These are phyloP conservation scores for Trichoderma orchidacearum DNA, from an alignment of 495 filamentous ascomycete species.

Conservation along the genomic window DNA sequence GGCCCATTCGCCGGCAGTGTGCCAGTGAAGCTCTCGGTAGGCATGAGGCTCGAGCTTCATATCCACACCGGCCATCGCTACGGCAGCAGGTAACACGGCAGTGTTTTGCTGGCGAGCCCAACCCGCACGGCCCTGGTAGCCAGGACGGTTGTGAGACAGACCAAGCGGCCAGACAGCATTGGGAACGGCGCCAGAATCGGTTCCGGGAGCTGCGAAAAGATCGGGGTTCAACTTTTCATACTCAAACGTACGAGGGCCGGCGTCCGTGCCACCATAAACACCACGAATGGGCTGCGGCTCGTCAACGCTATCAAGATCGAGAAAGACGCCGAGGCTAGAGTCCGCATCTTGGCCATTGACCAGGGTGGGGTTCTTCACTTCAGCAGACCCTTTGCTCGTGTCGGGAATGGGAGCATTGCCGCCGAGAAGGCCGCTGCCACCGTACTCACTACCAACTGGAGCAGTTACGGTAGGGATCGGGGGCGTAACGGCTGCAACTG, in stretches of 20 bases:
- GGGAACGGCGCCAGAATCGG: constrained; percentile 46
- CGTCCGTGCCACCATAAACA: constrained; percentile 39
- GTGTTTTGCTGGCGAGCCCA: constrained; percentile 60
- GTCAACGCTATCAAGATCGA: constrained; percentile 47
- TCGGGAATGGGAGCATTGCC: constrained; percentile 19
- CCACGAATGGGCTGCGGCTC: constrained; percentile 62
- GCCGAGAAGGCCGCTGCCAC: constrained; percentile 19
- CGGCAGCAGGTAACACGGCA: constrained; percentile 48
- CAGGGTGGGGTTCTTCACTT: constrained; percentile 17
- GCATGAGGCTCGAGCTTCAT: constrained; percentile 57
- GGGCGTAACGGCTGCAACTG: constrained; percentile 19
- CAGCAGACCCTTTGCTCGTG: constrained; percentile 17
- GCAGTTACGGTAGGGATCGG: constrained; percentile 19
- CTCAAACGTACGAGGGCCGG: constrained; percentile 46
- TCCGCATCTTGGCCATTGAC: constrained; percentile 41
- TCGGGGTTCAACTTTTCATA: constrained; percentile 56
- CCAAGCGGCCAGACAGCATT: constrained; percentile 65
- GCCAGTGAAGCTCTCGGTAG: constrained; percentile 65
- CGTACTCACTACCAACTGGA: constrained; percentile 18
- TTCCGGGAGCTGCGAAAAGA: constrained; percentile 49
- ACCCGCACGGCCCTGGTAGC: constrained; percentile 38
- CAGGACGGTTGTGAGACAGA: constrained; percentile 48
- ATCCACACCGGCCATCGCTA: constrained; percentile 61
- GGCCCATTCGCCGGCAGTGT: constrained; percentile 54
- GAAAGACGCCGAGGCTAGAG: constrained; percentile 41